Base-by-base conservation (phyloP, 805 yeast genomes). In the Metschnikowia matae region DNA sequence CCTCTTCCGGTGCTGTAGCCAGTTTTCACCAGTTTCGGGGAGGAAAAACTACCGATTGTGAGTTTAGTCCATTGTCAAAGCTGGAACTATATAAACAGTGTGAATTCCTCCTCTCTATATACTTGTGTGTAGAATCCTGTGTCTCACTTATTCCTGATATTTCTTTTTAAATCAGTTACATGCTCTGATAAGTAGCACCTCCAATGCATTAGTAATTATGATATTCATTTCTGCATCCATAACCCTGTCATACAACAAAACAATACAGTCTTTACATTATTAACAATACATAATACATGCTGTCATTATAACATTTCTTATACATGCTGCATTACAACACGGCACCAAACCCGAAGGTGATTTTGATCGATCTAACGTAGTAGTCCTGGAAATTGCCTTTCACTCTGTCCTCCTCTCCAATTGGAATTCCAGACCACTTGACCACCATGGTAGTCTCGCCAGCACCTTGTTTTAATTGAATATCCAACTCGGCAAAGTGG, bases 331-430 rank as follows among this genome's bases (percentile, higher is more conserved):
- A n/a, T 54, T 71, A 89, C 59, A 89, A 73, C 13, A 89, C 95
- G n/a, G 94, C 88, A 15, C 98, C 98, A 66, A 88, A 91, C 1
- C 99, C 99, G 68, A 94, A 94, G 0, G 97, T 86, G 40, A 89
- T 65, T 72, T 90, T 94, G 63, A 94, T 92, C 6, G 96, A 81
- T 69, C 85, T 84, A 46, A 94, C 83, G 65, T 94, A 94, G 69
- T 90, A 88, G 54, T 88, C 89, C 61, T 89, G 89, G 63, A 94
- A 92, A 68, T 92, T 94, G 38, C 76, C 80, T 62, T 83, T 81
- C 37, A 88, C 96, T 60, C 85, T 70, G 61, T 95, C 94, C 63
- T 94, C 98, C 65, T 94, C 95, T 13, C 98, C 99, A 37, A 92
- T 77, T 15, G 99, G 99, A 45, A 94, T 85, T 14, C 97, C 97